Evolutionary conservation across 305 asterid genomes (phyloP).

Genomic region (Plantago lanceolata): DNA sequence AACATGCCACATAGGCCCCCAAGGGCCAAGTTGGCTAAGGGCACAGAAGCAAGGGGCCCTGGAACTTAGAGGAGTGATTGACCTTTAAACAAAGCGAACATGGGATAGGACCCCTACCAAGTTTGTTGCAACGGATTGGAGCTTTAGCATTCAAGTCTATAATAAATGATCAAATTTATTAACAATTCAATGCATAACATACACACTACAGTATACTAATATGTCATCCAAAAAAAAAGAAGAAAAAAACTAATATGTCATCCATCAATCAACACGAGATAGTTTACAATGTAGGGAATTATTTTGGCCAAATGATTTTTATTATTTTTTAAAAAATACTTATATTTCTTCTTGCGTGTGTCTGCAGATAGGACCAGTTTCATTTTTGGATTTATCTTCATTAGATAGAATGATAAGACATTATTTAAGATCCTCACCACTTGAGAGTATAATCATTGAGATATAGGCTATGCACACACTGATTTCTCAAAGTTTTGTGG

Average conservation of each 20-base stretch:
- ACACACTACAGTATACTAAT: neutral
- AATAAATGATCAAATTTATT: conserved; percentile 23
- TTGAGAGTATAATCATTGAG: no score
- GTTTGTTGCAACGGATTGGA: conserved; percentile 19
- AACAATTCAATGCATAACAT: conserved; percentile 6
- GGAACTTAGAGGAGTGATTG: neutral
- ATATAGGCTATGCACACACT: no score
- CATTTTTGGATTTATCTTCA: no score
- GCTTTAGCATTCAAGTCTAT: conserved; percentile 21
- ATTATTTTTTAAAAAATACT: no score
- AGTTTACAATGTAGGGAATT: neutral
- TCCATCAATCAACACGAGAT: neutral
- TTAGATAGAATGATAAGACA: no score
- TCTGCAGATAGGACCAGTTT: no score
- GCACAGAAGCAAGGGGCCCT: no score
- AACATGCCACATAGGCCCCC: no score
- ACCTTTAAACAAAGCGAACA: neutral
- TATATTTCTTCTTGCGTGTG: no score
- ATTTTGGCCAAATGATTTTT: neutral
- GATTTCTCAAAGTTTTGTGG: neutral
- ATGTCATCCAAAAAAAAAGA: no score
- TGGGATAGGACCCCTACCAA: conserved; percentile 28
- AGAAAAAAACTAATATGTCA: no score
- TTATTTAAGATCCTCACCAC: no score
- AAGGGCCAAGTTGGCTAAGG: neutral